Conservation (phyloP, 176 grass and related monocot species). For the Sorghum bicolor region Sorghum_bicolor_NCBIv3 NC_012870.2:8363501-8364000, state of each 20-base stretch:
- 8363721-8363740: conserved; percentile 1
- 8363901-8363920: conserved; percentile 36
- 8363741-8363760: background rate
- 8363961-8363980: conserved; percentile 56
- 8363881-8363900: conserved; percentile 20
- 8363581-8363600: background rate
- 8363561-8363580: conserved; percentile 9
- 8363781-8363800: conserved; percentile 24
- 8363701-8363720: conserved; percentile 8
- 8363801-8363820: conserved; percentile 21
- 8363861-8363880: conserved; percentile 63
- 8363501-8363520: conserved; percentile 24
- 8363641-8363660: background rate
- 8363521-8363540: conserved; percentile 17
- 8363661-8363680: conserved; percentile 5
- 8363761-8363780: conserved; percentile 9
- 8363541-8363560: background rate
- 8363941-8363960: conserved; percentile 44
- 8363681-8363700: conserved; percentile 12
- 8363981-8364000: conserved; percentile 43
- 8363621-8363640: conserved; percentile 12
- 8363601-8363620: conserved; percentile 4
- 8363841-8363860: conserved; percentile 36
- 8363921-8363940: conserved; percentile 42
- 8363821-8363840: conserved; percentile 31